Conservation (phyloP, 768 basidiomycete genomes). For the Russula brevipes region DNA sequence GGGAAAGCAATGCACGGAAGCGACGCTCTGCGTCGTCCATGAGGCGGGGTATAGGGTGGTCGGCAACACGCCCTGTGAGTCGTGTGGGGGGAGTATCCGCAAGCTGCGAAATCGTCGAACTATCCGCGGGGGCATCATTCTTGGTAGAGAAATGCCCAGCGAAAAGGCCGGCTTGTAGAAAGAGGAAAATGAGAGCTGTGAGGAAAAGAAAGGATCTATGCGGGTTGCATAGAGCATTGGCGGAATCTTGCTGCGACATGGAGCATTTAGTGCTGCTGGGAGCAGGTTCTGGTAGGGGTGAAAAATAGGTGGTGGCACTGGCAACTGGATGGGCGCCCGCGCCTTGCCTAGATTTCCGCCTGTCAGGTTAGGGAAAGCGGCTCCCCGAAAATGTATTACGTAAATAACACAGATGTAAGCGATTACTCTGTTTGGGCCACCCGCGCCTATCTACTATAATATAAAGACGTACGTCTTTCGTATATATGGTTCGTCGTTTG, state of each 20-base stretch:
- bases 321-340: not conserved
- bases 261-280: slow-evolving; percentile 5
- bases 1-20: slow-evolving; percentile 58
- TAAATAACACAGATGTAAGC: no score
- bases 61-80: slow-evolving; percentile 27
- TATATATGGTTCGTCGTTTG: no score
- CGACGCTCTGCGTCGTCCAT: slow-evolving; percentile 78
- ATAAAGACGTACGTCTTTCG: no score
- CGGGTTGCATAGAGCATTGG: slow-evolving; percentile 4
- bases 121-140: slow-evolving; percentile 29
- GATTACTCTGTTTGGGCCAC: no score
- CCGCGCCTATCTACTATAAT: no score
- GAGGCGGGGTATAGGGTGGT: slow-evolving; percentile 80
- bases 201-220: slow-evolving; percentile 27
- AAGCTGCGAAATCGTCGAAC: slow-evolving; percentile 26
- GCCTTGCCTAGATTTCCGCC: not conserved
- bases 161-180: slow-evolving; percentile 35
- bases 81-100: slow-evolving; percentile 24
- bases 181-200: slow-evolving; percentile 29
- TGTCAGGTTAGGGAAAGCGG: no score
- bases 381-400: no score
- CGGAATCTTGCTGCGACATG: slow-evolving; percentile 20
- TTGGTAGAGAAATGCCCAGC: slow-evolving; percentile 27
- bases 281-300: not conserved
- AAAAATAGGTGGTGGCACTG: not conserved